Evolutionary conservation across 2,329 filamentous ascomycete genomes (phyloP), one percentile per base, ranked within the genome.

Genomic region (Mycosphaerella arachidis): DNA sequence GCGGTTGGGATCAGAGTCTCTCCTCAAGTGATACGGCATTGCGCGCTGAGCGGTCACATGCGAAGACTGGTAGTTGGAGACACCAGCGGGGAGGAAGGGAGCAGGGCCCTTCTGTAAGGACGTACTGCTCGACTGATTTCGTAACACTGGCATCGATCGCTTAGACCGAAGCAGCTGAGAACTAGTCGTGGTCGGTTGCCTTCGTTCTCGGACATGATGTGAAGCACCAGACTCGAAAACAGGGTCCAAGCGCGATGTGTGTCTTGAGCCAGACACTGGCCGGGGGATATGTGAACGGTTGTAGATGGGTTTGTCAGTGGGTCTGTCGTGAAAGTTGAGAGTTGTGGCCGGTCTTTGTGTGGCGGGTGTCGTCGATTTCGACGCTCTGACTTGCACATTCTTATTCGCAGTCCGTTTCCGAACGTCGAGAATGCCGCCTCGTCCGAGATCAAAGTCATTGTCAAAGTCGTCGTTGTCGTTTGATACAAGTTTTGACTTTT

Each of bases 201-300:
- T 75, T 31, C 61, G 83, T 81, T 57, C 85, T 82, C 57, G 85
- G 78, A 65, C 88, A 77, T 75, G 85, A 84, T 65, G 85, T 82
- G 90, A 85, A 4, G 87, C 91, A 54, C 92, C 92, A 65, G 87
- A 92, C 76, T 97, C 93, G 43, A 91, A 95, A 6, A 97, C 92
- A 24, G 93, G 92, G 71, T 96, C 93, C n/a, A 97, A 82, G 18
- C 88, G 87, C 10, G 89, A 89, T 12, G 65, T 59, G 18, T 75
- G 74, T 56, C 77, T 77, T 20, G 69, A 72, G 16, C 76, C 70
- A 5, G 87, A 84, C 57, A 88, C 81, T 37, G 92, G 88, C 55
- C 92, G 85, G 40, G 93, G 92, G 61, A 96, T 88, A 58, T 92
- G 87, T 35, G 92, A 94, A 30, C 71, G 69, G 56, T 67, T 69